Conservation (phyloP, 768 basidiomycete species). For the Mycena rosella region DNA sequence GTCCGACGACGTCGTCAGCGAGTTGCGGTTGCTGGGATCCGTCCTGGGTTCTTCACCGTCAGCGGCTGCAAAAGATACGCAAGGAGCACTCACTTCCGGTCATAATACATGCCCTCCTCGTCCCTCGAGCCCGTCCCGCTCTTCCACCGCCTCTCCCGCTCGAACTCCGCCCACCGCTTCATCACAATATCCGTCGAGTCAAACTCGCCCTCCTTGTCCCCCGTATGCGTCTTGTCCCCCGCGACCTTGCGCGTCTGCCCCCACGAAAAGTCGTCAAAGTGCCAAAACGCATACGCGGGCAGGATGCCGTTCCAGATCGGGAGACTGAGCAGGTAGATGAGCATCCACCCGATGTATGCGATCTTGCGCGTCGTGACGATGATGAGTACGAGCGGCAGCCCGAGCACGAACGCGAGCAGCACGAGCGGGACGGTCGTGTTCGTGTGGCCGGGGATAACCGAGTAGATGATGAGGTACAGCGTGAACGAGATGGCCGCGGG, state of each 20-base stretch:
- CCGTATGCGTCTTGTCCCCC: conserved; percentile 69
- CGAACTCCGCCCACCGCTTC: conserved; percentile 99
- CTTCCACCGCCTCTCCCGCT: conserved; percentile 95
- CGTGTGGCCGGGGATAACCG: conserved; percentile 84
- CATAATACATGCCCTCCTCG: conserved; percentile 71
- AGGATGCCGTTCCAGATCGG: conserved; percentile 98
- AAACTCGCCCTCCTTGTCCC: conserved; percentile 97
- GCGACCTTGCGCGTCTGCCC: conserved; percentile 91
- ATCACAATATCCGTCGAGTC: conserved; percentile 97
- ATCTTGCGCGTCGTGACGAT: conserved; percentile 96
- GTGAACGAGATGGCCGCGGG: conserved; percentile 99
- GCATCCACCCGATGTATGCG: conserved; percentile 97
- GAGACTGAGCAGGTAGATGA: conserved; percentile 91
- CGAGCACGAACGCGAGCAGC: conserved; percentile 93
- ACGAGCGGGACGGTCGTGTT: conserved; percentile 92
- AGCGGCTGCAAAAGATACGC: conserved; percentile 29
- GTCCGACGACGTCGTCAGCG: conserved; percentile 83
- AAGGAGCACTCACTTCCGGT: conserved; percentile 76
- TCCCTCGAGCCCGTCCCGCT: conserved; percentile 87
- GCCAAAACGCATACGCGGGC: conserved; percentile 98
- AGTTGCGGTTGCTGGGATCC: conserved; percentile 69
- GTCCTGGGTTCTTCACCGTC: conserved; percentile 39
- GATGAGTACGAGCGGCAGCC: conserved; percentile 95
- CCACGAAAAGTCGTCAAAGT: conserved; percentile 99
- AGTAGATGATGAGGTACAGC: conserved; percentile 89